phyloP scores from a whole-genome alignment of 495 filamentous ascomycete species.

The Symbiotaphrina buchneri region DNA sequence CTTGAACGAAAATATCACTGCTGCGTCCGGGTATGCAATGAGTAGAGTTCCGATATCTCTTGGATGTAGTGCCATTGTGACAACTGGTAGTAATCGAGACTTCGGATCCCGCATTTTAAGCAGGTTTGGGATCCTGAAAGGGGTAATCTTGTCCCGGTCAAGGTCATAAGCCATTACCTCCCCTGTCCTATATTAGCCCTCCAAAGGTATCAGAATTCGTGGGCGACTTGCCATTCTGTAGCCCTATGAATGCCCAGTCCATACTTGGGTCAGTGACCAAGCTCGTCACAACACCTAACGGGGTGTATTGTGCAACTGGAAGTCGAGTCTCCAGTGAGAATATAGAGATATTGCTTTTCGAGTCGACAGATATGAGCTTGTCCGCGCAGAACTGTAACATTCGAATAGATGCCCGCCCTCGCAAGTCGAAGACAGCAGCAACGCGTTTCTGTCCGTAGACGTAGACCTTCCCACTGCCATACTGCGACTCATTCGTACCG shows the following conservation, averaged over 20 bases:
- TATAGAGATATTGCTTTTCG: constrained; percentile 58
- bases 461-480: constrained; percentile 63
- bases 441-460: constrained; percentile 75
- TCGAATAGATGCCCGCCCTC: constrained; percentile 43
- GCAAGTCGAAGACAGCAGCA: constrained; percentile 37
- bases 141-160: constrained; percentile 51
- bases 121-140: constrained; percentile 62
- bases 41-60: constrained; percentile 81
- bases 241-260: constrained; percentile 71
- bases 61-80: constrained; percentile 70
- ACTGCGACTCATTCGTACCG: constrained; percentile 64
- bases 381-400: constrained; percentile 55
- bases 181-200: constrained; percentile 16
- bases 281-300: constrained; percentile 45
- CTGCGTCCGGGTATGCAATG: constrained; percentile 71
- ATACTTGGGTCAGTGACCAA: constrained; percentile 66
- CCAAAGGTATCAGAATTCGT: constrained; percentile 2
- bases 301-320: constrained; percentile 38
- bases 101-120: constrained; percentile 46
- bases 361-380: constrained; percentile 63
- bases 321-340: constrained; percentile 47
- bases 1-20: constrained; percentile 82
- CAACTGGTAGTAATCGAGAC: constrained; percentile 30
- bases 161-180: constrained; percentile 82
- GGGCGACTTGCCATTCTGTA: constrained; percentile 40